These are phyloP conservation scores for Hemisphaericaspora xylanilytica DNA, from an alignment of 1,139 yeast genomes.

Conservation along the genomic window DNA sequence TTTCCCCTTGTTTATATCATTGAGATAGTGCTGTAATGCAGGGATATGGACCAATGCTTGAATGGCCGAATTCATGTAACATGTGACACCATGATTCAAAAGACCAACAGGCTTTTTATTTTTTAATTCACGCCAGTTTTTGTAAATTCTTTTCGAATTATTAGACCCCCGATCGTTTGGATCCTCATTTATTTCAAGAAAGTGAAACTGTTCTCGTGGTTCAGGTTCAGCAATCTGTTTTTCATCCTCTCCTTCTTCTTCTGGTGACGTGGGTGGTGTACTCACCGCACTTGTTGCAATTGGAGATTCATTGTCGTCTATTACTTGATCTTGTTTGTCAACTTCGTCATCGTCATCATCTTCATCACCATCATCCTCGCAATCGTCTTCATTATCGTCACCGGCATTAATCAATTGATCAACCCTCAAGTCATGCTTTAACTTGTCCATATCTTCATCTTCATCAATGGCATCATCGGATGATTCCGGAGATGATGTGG, in stretches of 20 bases:
- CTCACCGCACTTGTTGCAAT: constrained; percentile 14
- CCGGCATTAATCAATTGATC: constrained; percentile 23
- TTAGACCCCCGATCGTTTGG: constrained; percentile 59
- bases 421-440: constrained; percentile 33
- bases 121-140: constrained; percentile 56
- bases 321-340: constrained; percentile 15
- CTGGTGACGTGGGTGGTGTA: constrained; percentile 49
- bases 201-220: constrained; percentile 15
- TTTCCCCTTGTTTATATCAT: constrained; percentile 58
- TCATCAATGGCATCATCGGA: constrained; percentile 15
- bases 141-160: constrained; percentile 49
- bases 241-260: constrained; percentile 24
- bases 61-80: constrained; percentile 93
- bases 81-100: constrained; percentile 89
- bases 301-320: constrained; percentile 14
- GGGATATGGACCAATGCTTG: constrained; percentile 90
- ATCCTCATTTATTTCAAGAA: constrained; percentile 52
- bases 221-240: constrained; percentile 1
- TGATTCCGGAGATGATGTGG: neutral
- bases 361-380: constrained; percentile 10
- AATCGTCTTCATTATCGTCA: constrained; percentile 18
- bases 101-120: constrained; percentile 67
- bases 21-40: constrained; percentile 79
- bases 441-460: constrained; percentile 31
- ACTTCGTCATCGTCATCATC: constrained; percentile 27